Evolutionary conservation across 208 protist genomes (phyloP), one percentile per base, ranked within the genome.

Genomic region (Trypanosoma scelopori): DNA sequence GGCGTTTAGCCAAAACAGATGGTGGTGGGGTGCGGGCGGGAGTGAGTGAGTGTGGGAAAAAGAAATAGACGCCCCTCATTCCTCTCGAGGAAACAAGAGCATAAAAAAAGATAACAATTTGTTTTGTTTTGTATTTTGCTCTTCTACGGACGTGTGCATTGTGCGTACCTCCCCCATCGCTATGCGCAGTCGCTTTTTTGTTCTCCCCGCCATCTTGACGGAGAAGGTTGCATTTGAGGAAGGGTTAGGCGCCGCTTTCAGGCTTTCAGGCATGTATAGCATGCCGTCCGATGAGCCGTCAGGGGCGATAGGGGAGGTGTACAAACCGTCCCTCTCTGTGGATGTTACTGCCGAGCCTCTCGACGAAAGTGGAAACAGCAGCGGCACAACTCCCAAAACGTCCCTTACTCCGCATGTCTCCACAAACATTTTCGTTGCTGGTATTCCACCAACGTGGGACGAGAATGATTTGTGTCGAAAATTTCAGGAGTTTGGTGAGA

Each of bases 381-480:
- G 32, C 12, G 72, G 66, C 12, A 68, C 70, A 25, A 86, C 79
- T 11, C 80, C 86, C 3, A 65, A 79, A 47, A 62, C 79, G 25
- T 62, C 76, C 5, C 22, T 71, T 13, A 93, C 85, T 22, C 87
- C 87, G 6, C 90, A 93, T 68, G 85, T 93, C 13, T 78, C 90
- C 1, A 96, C 90, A 5, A 96, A 96, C 62, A 93, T 96, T 48
- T 96, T 96, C 46, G 85, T 96, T 5, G 90, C 90, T 11, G 87
- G 90, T 32, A 59, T 96, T 11, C 90, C 90, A 2, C 71, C 78
- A 22, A 63, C 70, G n/a, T 96, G 90, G 87, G 84, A 85, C 57
- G 87, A 93, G 16, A 76, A 83, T 32, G 77, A 79, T 15, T 65
- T 96, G 46, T 60, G 76, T 41, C 65, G 91, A 48, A 77, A 77